These are phyloP conservation scores for Kazachstania kunashirensis DNA, from an alignment of 805 yeast species.

Conservation along the genomic window DNA sequence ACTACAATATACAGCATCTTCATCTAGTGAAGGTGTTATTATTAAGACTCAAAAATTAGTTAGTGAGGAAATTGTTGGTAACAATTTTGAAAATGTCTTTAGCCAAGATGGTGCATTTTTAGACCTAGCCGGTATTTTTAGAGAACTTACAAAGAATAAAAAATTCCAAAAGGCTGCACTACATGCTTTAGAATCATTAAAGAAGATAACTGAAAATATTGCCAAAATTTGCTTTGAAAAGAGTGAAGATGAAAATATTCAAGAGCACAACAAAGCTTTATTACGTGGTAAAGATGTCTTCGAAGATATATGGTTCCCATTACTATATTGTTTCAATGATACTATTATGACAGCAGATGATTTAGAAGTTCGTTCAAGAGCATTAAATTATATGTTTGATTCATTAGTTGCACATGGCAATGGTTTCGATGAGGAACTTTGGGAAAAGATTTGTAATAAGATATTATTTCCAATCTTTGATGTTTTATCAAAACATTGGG, in stretches of 20 bases:
- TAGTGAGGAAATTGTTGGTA: slow-evolving; percentile 45
- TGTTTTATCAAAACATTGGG: slow-evolving; percentile 68
- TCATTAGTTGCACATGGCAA: slow-evolving; percentile 70
- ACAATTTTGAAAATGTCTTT: slow-evolving; percentile 52
- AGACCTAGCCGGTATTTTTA: slow-evolving; percentile 63
- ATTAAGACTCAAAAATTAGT: slow-evolving; percentile 54
- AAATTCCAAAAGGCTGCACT: slow-evolving; percentile 71
- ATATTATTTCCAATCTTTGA: slow-evolving; percentile 85
- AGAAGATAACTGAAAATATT: slow-evolving; percentile 48
- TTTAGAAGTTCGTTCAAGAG: slow-evolving; percentile 84
- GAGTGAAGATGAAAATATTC: slow-evolving; percentile 4
- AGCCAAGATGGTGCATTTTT: slow-evolving; percentile 55
- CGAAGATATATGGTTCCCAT: slow-evolving; percentile 71
- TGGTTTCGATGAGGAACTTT: slow-evolving; percentile 60
- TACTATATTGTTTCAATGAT: slow-evolving; percentile 76
- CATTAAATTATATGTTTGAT: slow-evolving; percentile 75
- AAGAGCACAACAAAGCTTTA: slow-evolving; percentile 15
- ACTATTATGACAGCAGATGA: slow-evolving; percentile 91
- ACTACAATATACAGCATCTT: slow-evolving; percentile 60
- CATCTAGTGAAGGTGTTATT: slow-evolving; percentile 47
- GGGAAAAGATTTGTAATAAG: slow-evolving; percentile 73
- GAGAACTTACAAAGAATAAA: slow-evolving; percentile 76
- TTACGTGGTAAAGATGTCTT: slow-evolving; percentile 35
- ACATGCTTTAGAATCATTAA: slow-evolving; percentile 68
- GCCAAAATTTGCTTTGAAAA: slow-evolving; percentile 35